Conservation (phyloP, 176 grass and related monocot genomes). For the Zea luxurians region DNA sequence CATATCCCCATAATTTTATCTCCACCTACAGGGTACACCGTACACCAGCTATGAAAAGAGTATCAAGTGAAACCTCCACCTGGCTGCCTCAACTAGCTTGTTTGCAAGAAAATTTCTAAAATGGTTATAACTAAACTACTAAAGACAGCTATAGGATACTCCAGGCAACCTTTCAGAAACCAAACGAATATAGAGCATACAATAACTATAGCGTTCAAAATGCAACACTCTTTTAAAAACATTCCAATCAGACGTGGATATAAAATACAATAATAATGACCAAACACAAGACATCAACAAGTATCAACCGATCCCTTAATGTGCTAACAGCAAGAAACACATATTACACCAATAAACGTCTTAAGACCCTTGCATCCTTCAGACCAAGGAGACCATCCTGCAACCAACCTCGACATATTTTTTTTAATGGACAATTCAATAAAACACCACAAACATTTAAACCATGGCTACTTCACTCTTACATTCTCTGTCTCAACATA, state of each 20-base stretch:
- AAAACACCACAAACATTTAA: constrained; percentile 8
- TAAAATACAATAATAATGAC: constrained; percentile 20
- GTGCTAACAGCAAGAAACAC: background rate
- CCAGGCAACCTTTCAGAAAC: background rate
- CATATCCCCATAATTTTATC: constrained; percentile 12
- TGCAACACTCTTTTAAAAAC: background rate
- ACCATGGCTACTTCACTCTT: background rate
- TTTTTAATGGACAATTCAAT: background rate
- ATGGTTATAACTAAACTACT: background rate
- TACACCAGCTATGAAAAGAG: constrained; percentile 2
- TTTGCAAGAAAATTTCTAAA: background rate
- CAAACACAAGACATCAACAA: constrained; percentile 2
- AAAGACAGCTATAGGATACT: background rate
- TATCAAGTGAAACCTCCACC: background rate
- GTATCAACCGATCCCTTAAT: background rate
- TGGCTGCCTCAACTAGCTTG: constrained; percentile 7
- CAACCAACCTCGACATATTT: background rate
- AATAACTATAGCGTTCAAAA: background rate
- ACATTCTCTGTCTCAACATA: background rate
- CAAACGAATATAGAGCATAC: background rate
- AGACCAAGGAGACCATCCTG: background rate
- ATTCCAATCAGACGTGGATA: background rate
- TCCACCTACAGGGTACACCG: background rate
- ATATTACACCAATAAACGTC: background rate
- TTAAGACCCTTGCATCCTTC: constrained; percentile 1